Base-by-base conservation (phyloP, 1,139 yeast species). In the Kluyveromyces marxianus region DNA sequence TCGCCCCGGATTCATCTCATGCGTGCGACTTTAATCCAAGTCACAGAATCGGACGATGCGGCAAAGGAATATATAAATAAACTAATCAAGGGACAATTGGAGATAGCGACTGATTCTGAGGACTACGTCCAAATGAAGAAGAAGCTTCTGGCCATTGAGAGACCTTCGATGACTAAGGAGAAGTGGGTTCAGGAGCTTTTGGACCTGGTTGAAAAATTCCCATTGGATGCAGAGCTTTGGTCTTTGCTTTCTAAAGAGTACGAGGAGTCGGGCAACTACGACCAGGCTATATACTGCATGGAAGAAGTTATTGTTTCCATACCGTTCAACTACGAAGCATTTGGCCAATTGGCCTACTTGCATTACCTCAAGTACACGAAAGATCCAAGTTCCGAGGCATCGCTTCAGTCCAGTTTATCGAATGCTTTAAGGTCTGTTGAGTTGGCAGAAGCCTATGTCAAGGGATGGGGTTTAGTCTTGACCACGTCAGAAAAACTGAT, bases 221-320 rank as follows among this genome's bases (percentile, higher is more conserved):
- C 97, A 0, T 64, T 81, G 30, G 97, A 92, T 63, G 68, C 77
- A 4, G 79, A 83, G 53, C 69, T 86, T 1, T 88, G 95, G 95
- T 73, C 79, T 41, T 95, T 86, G 64, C 69, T 88, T 48, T 84
- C 81, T 4, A 77, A 79, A 36, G 71, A 75, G 27, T 90, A 90
- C 59, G 65, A 66, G 34, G 60, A 67, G 7, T 53, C 72, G n/a
- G 89, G 89, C 1, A 79, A 81, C 54, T 81, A 76, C 55, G 81
- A 77, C 31, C 79, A 81, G 56, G 82, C 94, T 0, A 72, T 83
- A 6, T 79, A 74, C 59, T 73, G 87, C 49, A 72, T 76, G 37
- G 80, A 86, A 57, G 96, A 90, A 58, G 75, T 85, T 1, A 63
- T 89, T 25, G 57, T 86, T 35, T 71, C 77, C 26, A 74, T 73